Evolutionary conservation across 148 eudicot species (phyloP), one percentile per base, ranked within the genome.

Genomic region (Rhododendron kiyosumense): DNA sequence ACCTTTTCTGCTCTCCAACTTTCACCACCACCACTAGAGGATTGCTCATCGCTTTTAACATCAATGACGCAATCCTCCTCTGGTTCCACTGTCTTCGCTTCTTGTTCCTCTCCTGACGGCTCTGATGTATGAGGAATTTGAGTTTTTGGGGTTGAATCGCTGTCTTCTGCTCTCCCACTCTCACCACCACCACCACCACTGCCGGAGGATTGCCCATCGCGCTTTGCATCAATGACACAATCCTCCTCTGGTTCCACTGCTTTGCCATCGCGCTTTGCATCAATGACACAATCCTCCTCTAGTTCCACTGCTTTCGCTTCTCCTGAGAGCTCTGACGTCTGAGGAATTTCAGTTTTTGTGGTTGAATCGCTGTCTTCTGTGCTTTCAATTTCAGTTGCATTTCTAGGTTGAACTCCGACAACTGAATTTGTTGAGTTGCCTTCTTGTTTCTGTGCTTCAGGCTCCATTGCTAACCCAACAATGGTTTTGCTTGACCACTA

Each of bases 1-100:
- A 91, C 83, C n/a, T n/a, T 87, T 34, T 91, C 92, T n/a, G 85
- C 90, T 11, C 83, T 41, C 67, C 38, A 79, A 81, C 90, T 28
- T 43, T 75, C 85, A 20, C 26, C 26, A 71, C n/a, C 82, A 18
- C 9, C 45, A 5, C 26, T 17, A 59, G 26, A 59, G 65, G 26
- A 26, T 71, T 71, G 17, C 38, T 6, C 41, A 10, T 71, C 76
- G 11, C 20, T 12, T 17, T 34, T 30, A 17, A 4, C 18, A 32
- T 75, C 45, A 36, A 67, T 67, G 74, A 26, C 34, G 3, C 32
- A 26, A 3, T 22, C 48, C 2, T 34, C 32, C 38, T 28, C 67
- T 12, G 79, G 24, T 7, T 81, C 74, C 69, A 17, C 22, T 22
- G 30, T 46, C 63, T 76, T 78, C n/a, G 14, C 81, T 26, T 80